Conservation (phyloP, 23 red algal genomes). For the Agarophyton chilense region DNA sequence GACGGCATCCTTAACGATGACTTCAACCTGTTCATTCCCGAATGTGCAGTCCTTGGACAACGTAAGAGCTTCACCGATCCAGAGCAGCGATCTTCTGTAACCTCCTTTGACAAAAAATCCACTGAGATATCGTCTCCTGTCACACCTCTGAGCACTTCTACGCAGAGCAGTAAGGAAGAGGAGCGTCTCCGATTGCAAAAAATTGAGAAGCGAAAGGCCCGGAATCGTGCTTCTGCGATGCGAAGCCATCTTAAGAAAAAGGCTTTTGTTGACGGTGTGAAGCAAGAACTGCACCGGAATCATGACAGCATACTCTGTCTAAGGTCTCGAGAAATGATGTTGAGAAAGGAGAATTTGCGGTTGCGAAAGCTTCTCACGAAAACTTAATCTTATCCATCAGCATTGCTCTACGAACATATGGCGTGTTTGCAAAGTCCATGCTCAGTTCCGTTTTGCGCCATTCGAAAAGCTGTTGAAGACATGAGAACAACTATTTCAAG, state of each 20-base stretch:
- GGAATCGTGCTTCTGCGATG: slow-evolving; percentile 28
- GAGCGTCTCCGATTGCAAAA: not conserved
- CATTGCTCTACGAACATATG: no score
- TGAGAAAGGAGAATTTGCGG: slow-evolving; percentile 30
- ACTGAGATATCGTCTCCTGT: not conserved
- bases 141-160: not conserved
- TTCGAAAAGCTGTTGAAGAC: no score
- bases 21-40: not conserved
- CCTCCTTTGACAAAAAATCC: not conserved
- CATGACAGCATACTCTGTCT: slow-evolving; percentile 17
- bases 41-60: not conserved
- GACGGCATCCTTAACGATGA: not conserved
- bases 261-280: slow-evolving; percentile 31
- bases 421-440: no score
- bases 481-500: no score
- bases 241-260: slow-evolving; percentile 46
- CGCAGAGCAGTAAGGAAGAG: not conserved
- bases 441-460: no score
- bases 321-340: slow-evolving; percentile 27
- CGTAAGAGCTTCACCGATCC: not conserved
- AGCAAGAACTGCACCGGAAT: slow-evolving; percentile 20
- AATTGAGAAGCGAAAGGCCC: slow-evolving; percentile 16
- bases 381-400: no score
- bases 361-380: slow-evolving; percentile 24
- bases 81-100: not conserved